phyloP scores from a whole-genome alignment of 2,329 filamentous ascomycete species.

The Xylariomycetidae sp. region DNA sequence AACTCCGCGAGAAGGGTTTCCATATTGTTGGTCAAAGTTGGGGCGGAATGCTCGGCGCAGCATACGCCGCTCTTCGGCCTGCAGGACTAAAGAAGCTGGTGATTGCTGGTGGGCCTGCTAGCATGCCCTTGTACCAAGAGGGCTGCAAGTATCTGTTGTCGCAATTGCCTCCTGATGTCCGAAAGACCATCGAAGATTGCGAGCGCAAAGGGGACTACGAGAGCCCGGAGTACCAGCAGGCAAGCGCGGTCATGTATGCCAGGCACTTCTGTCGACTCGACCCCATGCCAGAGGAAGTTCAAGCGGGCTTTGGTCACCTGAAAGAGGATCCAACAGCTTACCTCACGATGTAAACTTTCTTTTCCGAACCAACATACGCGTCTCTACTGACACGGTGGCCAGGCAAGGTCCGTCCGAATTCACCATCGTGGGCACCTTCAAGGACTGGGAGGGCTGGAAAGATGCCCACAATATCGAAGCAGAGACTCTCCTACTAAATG shows the following conservation, averaged over 20 bases:
- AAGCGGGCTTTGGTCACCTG: slow-evolving; percentile 4
- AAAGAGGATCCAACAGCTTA: slow-evolving; percentile 8
- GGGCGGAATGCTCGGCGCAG: slow-evolving; percentile 1
- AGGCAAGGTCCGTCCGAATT: slow-evolving; percentile 11
- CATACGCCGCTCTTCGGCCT: not conserved
- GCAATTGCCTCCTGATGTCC: slow-evolving; percentile 3
- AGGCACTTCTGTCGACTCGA: slow-evolving; percentile 11
- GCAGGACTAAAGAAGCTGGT: slow-evolving; percentile 1
- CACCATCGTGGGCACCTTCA: slow-evolving; percentile 7
- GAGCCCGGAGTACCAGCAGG: slow-evolving; percentile 10
- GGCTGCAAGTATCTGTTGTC: slow-evolving; percentile 1
- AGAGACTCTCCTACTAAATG: slow-evolving; percentile 8
- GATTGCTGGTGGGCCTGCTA: not conserved
- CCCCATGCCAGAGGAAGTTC: slow-evolving; percentile 7
- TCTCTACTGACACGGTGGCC: not conserved
- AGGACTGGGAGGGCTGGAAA: slow-evolving; percentile 9
- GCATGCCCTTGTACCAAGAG: not conserved
- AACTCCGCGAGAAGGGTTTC: not conserved
- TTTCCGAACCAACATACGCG: too few species aligned
- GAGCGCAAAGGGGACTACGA: slow-evolving; percentile 7
- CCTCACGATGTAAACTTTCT: slow-evolving; percentile 2
- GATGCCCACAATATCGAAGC: slow-evolving; percentile 8
- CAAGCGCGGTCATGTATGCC: slow-evolving; percentile 5
- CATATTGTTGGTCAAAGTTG: slow-evolving; percentile 1
- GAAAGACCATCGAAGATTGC: slow-evolving; percentile 8